Base-by-base conservation (phyloP, 495 filamentous ascomycete species). In the Penicillium goetzii region DNA sequence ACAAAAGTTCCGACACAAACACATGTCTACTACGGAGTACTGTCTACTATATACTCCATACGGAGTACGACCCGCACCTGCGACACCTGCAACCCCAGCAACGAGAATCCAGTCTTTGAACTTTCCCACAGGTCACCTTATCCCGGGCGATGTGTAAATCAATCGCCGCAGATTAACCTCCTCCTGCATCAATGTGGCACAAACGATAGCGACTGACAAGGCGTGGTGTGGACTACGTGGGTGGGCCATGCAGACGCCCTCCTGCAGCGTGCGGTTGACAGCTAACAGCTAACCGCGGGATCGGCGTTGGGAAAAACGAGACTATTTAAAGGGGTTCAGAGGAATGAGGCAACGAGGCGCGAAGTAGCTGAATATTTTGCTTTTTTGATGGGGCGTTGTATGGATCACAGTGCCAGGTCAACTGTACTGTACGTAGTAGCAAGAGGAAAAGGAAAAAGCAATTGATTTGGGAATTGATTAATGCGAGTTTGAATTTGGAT, bases 161-260 rank as follows among this genome's bases (percentile, higher is more conserved):
- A 8, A 11, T 50, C 25, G 4, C 15, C 26, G 19, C 15, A 53
- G n/a, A 53, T 53, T 53, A 59, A 59, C 55, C 56, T 55, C 50
- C 40, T 41, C 40, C 12, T 59, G 53, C 61, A 58, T 57, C 33
- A 36, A 28, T 58, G 56, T 63, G 57, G 53, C 36, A 58, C 58
- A 32, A 32, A 34, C 19, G 47, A 58, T 21, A 58, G 58, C 60
- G 21, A 41, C 25, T 60, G 26, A 36, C 47, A 53, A 14, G 14
- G 34, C 45, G 58, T 38, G 47, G 58, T 19, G 47, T 45, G 28
- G 23, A 21, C 34, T 60, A 21, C 56, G 56, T 58, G 56, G 56
- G 53, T 45, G 15, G 28, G 19, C 34, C 43, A 59, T 66, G 54
- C 50, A 25, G 33, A 50, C 50, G 34, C 12, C 45, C 33, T 34